These are phyloP conservation scores for Trichoderma reesei DNA, from an alignment of 495 filamentous ascomycete species.

Conservation along the genomic window DNA sequence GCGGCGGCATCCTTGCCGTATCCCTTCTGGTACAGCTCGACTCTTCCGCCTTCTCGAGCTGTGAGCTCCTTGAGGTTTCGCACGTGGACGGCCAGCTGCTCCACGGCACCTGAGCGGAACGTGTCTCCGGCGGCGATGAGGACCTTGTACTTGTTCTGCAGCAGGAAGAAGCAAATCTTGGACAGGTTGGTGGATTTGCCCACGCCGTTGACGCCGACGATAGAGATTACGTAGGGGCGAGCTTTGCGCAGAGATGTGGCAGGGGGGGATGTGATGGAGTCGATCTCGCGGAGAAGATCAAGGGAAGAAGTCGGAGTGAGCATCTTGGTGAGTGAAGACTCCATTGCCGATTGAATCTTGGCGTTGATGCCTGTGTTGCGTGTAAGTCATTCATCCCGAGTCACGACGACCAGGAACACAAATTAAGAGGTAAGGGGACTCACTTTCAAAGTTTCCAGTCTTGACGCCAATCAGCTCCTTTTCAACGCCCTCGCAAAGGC, in stretches of 20 bases:
- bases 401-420: not conserved
- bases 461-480: constrained; percentile 81
- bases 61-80: constrained; percentile 81
- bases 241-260: constrained; percentile 41
- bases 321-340: constrained; percentile 83
- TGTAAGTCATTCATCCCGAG: not conserved
- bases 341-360: constrained; percentile 73
- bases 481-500: constrained; percentile 85
- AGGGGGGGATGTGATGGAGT: constrained; percentile 59
- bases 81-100: constrained; percentile 91
- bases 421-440: constrained; percentile 14
- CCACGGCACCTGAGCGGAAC: constrained; percentile 93
- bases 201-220: constrained; percentile 96
- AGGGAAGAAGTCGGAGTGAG: constrained; percentile 90
- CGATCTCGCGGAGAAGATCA: constrained; percentile 88
- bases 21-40: constrained; percentile 91
- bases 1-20: constrained; percentile 96
- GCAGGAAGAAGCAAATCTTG: constrained; percentile 93
- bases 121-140: constrained; percentile 94
- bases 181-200: constrained; percentile 95
- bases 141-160: constrained; percentile 95
- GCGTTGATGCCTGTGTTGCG: constrained; percentile 53
- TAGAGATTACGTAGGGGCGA: constrained; percentile 91
- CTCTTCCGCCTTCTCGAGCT: constrained; percentile 66
- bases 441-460: constrained; percentile 84